Evolutionary conservation across 2,329 filamentous ascomycete species (phyloP), one percentile per base, ranked within the genome.

Genomic region (Trichoderma cornu-damae): DNA sequence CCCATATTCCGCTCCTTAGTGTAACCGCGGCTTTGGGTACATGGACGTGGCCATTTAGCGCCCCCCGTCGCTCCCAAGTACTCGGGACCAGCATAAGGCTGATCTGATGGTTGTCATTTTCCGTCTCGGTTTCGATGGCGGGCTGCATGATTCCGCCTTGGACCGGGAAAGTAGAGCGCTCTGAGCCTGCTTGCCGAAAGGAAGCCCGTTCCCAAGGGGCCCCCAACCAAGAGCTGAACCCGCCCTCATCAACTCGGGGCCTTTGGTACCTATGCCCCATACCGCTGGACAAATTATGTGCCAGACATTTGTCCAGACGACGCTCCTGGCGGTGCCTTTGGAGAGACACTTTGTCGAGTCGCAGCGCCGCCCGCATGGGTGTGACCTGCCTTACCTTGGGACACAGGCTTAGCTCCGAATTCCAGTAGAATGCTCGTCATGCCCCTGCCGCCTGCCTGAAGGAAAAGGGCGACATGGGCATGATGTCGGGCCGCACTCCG

Each of bases 21-120:
- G 44, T 44, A 53, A 50, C 57, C 49, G 43, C 44, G 51, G 57
- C 57, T n/a, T n/a, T 44, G 57, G 28, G 43, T 37, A 56, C n/a
- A n/a, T n/a, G n/a, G 57, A 46, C 16, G 47, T 38, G 28, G 51
- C 44, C 35, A 59, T 46, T n/a, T 57, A 59, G 57, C 49, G 57
- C 57, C 52, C 57, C 52, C 49, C 52, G 46, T 59, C 57, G 50
- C 57, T 57, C 46, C 57, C 57, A 59, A 56, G 44, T 51, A 40
- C 57, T 55, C 57, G 57, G 57, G 57, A 59, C 52, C 12, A n/a
- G 35, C 43, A 38, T 59, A 59, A 59, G 57, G 57, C 57, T 59
- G 57, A 59, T 56, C 57, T 59, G 57, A 59, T 56, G 30, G 49
- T 35, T 43, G 38, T 48, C 12, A 40, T 22, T 32, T 18, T 38